phyloP scores from a whole-genome alignment of 2,329 filamentous ascomycete species.

The Alternaria triticina region DNA sequence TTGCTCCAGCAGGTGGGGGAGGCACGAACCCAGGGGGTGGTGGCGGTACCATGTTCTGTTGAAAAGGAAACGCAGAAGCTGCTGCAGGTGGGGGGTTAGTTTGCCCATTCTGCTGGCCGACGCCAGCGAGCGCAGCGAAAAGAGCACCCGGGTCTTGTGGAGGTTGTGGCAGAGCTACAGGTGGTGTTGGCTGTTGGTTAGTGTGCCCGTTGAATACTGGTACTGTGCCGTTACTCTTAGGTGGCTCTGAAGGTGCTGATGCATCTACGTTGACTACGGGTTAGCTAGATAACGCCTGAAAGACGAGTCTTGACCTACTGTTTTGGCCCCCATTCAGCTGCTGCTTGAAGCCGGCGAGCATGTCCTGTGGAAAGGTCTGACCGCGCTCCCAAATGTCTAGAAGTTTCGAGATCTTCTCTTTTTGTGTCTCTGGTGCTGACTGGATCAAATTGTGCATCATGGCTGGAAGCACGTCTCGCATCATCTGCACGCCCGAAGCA shows the following conservation, averaged over 20 bases:
- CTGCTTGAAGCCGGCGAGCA: constrained; percentile 84
- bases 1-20: constrained; percentile 32
- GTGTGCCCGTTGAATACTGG: constrained; percentile 28
- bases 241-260: constrained; percentile 36
- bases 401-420: constrained; percentile 94
- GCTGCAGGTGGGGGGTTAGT: constrained; percentile 37
- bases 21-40: constrained; percentile 43
- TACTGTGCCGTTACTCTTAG: constrained; percentile 29
- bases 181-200: constrained; percentile 35
- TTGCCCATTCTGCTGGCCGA: constrained; percentile 37
- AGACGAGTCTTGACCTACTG: constrained; percentile 63
- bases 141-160: constrained; percentile 39
- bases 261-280: constrained; percentile 18
- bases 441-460: constrained; percentile 96
- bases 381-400: constrained; percentile 98
- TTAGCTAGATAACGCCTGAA: constrained; percentile 18
- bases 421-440: constrained; percentile 89
- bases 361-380: constrained; percentile 81
- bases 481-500: constrained; percentile 93
- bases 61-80: constrained; percentile 34
- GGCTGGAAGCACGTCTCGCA: constrained; percentile 90
- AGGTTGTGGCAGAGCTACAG: constrained; percentile 22
- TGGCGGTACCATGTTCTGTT: constrained; percentile 38
- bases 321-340: constrained; percentile 70
- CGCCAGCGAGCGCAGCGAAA: constrained; percentile 42